Base-by-base conservation (phyloP, 805 yeast genomes). In the Hanseniaspora clermontiae region DNA sequence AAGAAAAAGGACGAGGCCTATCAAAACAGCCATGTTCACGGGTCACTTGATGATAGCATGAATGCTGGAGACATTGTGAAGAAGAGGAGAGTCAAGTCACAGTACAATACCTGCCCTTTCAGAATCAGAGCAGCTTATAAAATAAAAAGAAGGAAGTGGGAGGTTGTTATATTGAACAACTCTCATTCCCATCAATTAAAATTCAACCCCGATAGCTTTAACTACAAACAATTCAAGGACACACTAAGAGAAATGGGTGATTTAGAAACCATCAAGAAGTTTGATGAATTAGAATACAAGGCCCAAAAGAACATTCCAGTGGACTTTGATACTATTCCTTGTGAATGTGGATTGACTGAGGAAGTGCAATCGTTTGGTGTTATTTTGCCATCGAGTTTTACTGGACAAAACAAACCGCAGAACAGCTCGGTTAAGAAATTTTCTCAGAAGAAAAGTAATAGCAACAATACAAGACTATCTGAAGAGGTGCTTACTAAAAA, bases 61-160 rank as follows among this genome's bases (percentile, higher is more conserved):
- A 34, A 24, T 39, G 11, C 15, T 14, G 49, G 39, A 3, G 55
- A 53, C 40, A 29, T 12, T 12, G 49, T 39, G 14, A 51, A 51
- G 14, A 56, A 65, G 57, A 66, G 66, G 55, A 60, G 71, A 47
- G 58, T 64, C 2, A 69, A 66, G 2, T 66, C 71, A 19, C 62
- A 68, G 55, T 68, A 65, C 54, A 69, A 70, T 14, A 71, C 73
- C 24, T 82, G 87, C 63, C 87, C 87, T 1, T 82, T 82, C 63
- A 72, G 83, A 64, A 74, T 82, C 45, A 66, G 88, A 55, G 87
- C 87, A 1, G 81, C 82, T 60, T 80, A 70, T 62, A 77, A 82
- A 1, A 60, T 77, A 11, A 69, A 80, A 59, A 71, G 77, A 38
- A 69, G 73, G 58, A 68, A 70, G 55, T 82, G 88, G 88, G 71